A percentile compares a stretch with the other conserved stretches of the same genome.
These are phyloP conservation scores for Neonectria magnoliae DNA, from an alignment of 2,329 filamentous ascomycete species.

Conservation along the genomic window DNA sequence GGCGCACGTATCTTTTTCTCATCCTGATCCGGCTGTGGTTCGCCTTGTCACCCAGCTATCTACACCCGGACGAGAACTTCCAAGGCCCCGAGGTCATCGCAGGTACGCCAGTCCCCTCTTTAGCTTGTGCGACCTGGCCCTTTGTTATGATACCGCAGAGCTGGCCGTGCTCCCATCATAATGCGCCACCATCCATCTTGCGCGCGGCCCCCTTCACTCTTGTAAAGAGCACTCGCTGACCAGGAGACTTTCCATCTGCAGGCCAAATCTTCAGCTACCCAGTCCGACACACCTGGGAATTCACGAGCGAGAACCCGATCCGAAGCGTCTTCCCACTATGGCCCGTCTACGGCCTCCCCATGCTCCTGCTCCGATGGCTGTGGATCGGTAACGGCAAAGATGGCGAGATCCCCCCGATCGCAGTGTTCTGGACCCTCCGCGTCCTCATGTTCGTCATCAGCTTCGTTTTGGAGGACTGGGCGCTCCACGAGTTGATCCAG, in stretches of 20 bases:
- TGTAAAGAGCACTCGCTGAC: conserved; percentile 23
- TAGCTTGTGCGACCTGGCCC: background rate
- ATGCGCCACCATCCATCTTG: conserved; percentile 3
- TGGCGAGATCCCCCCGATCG: conserved; percentile 80
- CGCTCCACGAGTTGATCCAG: conserved; percentile 88
- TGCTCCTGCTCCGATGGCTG: conserved; percentile 91
- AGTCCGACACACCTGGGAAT: conserved; percentile 93
- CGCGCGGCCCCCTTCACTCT: background rate
- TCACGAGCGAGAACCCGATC: conserved; percentile 86
- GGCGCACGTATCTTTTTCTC: conserved; percentile 86
- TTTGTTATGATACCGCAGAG: background rate
- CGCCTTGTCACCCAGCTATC: conserved; percentile 92
- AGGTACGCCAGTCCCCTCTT: conserved; percentile 66
- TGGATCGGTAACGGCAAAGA: conserved; percentile 86
- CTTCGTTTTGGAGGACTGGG: conserved; percentile 98
- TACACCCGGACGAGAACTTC: conserved; percentile 99
- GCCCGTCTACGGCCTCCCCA: conserved; percentile 92
- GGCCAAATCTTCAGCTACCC: conserved; percentile 94
- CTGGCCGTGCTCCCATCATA: background rate
- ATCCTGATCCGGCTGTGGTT: conserved; percentile 92
- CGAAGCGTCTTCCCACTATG: conserved; percentile 97
- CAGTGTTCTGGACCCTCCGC: conserved; percentile 89
- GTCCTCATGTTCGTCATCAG: conserved; percentile 93
- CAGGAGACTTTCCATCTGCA: conserved; percentile 48
- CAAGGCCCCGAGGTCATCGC: conserved; percentile 97